Base-by-base conservation (phyloP, 176 grass and related monocot genomes). In the Leersia perrieri region DNA sequence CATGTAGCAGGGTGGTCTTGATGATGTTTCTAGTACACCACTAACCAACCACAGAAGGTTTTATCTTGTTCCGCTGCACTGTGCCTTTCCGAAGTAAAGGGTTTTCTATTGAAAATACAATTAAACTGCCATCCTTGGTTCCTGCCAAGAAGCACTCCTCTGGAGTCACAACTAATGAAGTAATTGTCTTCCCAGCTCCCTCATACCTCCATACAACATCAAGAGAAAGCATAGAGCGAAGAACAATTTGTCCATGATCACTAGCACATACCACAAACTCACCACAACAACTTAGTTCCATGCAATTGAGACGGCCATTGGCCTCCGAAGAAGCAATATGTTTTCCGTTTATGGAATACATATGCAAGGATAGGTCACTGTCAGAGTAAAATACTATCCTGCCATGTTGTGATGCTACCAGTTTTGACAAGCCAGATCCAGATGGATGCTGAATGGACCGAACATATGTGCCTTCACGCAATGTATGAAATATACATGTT, bases 341-440 rank as follows among this genome's bases (percentile, higher is more conserved):
- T 35, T 91, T 93, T 60, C 95, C 95, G 75, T 98, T 95, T 63
- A 98, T 98, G 57, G 95, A 98, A 86, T 91, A 94, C 90, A 98
- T 87, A 45, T 98, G 90, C 82, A 95, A 91, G 83, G 86, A 87
- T 55, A 89, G 82, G 79, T 92, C 92, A 70, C 79, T 82, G 75
- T 89, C 92, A 64, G 90, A 94, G 89, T 98, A 93, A 22, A 98
- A 78, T 63, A 95, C 90, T 49, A 98, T 58, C 74, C 86, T 93
- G 20, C 95, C 90, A 65, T 98, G 95, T n/a, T 88, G 81, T 76
- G 95, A 95, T 62, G 89, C 90, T 27, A 98, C 77, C 73, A 98
- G 36, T 80, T 94, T 98, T 7, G 95, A 91, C 45, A 98, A 73
- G 63, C 88, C 86, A 80, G 80, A 33, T 30, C 88, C 90, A 35